phyloP scores from a whole-genome alignment of 768 basidiomycete genomes.

The Serendipita sp. region DNA sequence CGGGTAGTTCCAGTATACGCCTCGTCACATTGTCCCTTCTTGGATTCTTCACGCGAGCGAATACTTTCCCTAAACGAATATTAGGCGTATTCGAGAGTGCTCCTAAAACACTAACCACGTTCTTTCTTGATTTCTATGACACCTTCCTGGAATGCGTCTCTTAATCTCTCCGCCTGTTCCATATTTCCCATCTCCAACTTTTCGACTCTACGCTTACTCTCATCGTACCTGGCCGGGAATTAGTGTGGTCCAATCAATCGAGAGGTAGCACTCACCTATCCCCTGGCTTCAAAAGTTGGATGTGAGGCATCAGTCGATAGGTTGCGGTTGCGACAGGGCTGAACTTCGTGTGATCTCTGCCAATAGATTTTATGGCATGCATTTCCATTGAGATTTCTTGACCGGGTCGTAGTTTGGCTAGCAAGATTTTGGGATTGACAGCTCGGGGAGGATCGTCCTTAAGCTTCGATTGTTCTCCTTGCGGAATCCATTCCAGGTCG shows the following conservation, averaged over 20 bases:
- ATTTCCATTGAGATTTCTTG: slow-evolving; percentile 74
- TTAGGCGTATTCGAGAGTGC: neutral
- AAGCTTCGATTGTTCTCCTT: slow-evolving; percentile 60
- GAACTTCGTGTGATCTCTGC: slow-evolving; percentile 93
- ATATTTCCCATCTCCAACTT: neutral
- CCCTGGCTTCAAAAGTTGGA: slow-evolving; percentile 41
- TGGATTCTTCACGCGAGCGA: slow-evolving; percentile 36
- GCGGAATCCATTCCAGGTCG: slow-evolving; percentile 60
- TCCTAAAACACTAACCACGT: slow-evolving; percentile 8
- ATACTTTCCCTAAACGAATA: slow-evolving; percentile 33
- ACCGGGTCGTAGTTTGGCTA: slow-evolving; percentile 84
- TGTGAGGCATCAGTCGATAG: slow-evolving; percentile 80
- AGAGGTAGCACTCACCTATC: slow-evolving; percentile 36
- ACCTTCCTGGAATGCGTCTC: slow-evolving; percentile 6
- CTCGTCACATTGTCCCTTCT: slow-evolving; percentile 81
- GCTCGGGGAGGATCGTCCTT: slow-evolving; percentile 47
- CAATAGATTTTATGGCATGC: slow-evolving; percentile 84
- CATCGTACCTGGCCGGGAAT: slow-evolving; percentile 27
- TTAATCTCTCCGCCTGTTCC: neutral
- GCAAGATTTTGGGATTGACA: slow-evolving; percentile 66
- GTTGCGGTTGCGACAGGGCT: slow-evolving; percentile 89
- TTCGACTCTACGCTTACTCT: neutral
- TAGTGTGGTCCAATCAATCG: slow-evolving; percentile 55
- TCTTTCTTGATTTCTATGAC: slow-evolving; percentile 13
- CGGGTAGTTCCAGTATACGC: slow-evolving; percentile 82